Evolutionary conservation across 305 asterid species (phyloP), one percentile per base, ranked within the genome.

Genomic region (Fraxinus paxiana): DNA sequence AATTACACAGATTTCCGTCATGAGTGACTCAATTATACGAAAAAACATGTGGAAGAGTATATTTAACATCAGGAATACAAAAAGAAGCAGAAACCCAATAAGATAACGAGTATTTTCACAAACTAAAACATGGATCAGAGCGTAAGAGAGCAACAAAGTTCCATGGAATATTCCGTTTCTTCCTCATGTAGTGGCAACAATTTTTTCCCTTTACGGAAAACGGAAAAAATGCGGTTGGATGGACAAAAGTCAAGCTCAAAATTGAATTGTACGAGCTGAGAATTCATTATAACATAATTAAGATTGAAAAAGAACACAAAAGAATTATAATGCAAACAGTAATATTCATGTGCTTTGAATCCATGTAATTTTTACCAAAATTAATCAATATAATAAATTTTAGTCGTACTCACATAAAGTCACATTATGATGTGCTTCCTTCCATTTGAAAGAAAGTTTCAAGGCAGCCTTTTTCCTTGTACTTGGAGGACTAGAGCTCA

Each of bases 391-490:
- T 5, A 5, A 67, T 12, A 83, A 54, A 24, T 51, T 51, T 8
- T 48, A 61, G 22, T 33, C 7, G 10, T 56, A 89, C 98, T 94
- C 88, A 96, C 99, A 38, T 79, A 96, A 85, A 84, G 87, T 76
- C 10, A 94, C 80, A 56, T 80, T 18, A 34, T 93, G 88, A 87
- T 92, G 88, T 75, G 94, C 98, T 17, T 96, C 99, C 87, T 84
- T 94, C 98, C 97, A 96, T 81, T 90, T 94, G 84, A 96, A 92
- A 0, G 97, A 80, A 61, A 93, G 88, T 83, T 90, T 96, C 82
- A 87, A 69, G 8, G 98, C 87, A 84, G 91, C 88, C 87, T 91
- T 96, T 86, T 93, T 96, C 89, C 89, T 88, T 7, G 90, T 84
- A 82, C 84, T 85, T 8, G 93, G 90, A 83, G 98, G 93, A 86